Base-by-base conservation (phyloP, 1,284 basidiomycete species). In the Xerocomus minutiporus region DNA sequence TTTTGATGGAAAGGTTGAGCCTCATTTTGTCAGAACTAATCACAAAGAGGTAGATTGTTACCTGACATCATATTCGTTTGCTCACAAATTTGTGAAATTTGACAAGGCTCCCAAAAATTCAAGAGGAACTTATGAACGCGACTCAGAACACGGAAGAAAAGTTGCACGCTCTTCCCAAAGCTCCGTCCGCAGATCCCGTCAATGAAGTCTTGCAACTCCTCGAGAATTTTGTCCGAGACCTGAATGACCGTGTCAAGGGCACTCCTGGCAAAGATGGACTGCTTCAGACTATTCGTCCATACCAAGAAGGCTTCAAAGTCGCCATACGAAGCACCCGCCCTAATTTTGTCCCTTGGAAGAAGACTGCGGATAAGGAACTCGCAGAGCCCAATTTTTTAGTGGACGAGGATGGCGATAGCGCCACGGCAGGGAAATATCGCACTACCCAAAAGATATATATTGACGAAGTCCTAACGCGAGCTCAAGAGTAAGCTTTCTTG, bases 21-120 rank as follows among this genome's bases (percentile, higher is more conserved):
- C 56, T 70, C 6, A 76, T 81, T 5, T 63, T 88, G 1, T 82
- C 82, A 0, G 75, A 80, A 48, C 68, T 84, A 1, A 86, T 88
- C 32, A 66, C 76, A 0, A 79, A 77, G 56, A 69, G 82, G 84
- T 82, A 1, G 7, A 5, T 11, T 5, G 11, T 34, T 25, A 0
- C 2, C 31, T 20, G 32, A 8, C 5, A 28, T 29, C 40, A 12
- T 40, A 6, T 29, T 20, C n/a, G 1, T 29, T 12, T 44, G 6
- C 56, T 51, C 23, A 56, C 8, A 5, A 8, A 42, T 45, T 25
- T 17, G n/a, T 11, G 12, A 20, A 38, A 9, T 26, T 11, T 8
- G n/a, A 41, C 20, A 48, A 90, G 88, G 43, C 74, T 90, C 1
- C 87, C 86, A 0, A 71, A 78, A 51, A 80, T 87, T 8, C 79